These are phyloP conservation scores for Polyporus tsugae DNA, from an alignment of 1,284 basidiomycete genomes.

Conservation along the genomic window DNA sequence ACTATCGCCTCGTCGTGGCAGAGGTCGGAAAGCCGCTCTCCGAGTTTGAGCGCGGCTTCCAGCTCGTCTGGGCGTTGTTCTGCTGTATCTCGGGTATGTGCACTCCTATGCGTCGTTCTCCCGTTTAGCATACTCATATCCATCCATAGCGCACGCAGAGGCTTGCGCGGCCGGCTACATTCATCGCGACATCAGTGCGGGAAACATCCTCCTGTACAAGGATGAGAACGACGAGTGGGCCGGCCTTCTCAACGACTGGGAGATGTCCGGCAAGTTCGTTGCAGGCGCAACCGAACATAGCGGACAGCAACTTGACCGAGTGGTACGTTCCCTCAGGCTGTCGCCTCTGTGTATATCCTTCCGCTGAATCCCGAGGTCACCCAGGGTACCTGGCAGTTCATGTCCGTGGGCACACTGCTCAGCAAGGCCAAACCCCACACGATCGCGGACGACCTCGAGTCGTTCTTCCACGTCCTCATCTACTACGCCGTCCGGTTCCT, in stretches of 20 bases:
- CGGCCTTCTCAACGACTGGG: conserved; percentile 18
- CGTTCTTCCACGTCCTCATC: conserved; percentile 23
- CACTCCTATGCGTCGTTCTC: not conserved
- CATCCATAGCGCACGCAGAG: conserved; percentile 3
- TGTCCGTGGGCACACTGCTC: conserved; percentile 16
- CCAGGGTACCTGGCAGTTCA: conserved; percentile 25
- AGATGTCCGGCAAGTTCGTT: conserved; percentile 8
- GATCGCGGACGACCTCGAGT: conserved; percentile 25
- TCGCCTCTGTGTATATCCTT: no score
- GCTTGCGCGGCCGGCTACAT: conserved; percentile 9
- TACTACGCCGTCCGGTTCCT: conserved; percentile 17
- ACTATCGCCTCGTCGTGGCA: no score
- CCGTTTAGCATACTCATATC: not conserved
- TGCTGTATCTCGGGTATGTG: conserved; percentile 10
- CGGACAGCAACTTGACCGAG: conserved; percentile 13
- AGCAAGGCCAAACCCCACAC: not conserved
- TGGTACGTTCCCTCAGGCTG: conserved; percentile 9
- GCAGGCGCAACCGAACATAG: not conserved
- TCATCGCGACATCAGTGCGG: conserved; percentile 22
- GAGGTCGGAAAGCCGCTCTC: conserved; percentile 21
- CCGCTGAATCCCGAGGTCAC: no score
- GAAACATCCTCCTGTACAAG: conserved; percentile 19
- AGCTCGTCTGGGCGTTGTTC: conserved; percentile 4
- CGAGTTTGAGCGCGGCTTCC: conserved; percentile 1
- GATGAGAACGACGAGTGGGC: not conserved